A percentile compares a stretch with the other conserved stretches of the same genome.
Evolutionary conservation across 345 rosid genomes (phyloP).

Genomic region (Mangifera indica): DNA sequence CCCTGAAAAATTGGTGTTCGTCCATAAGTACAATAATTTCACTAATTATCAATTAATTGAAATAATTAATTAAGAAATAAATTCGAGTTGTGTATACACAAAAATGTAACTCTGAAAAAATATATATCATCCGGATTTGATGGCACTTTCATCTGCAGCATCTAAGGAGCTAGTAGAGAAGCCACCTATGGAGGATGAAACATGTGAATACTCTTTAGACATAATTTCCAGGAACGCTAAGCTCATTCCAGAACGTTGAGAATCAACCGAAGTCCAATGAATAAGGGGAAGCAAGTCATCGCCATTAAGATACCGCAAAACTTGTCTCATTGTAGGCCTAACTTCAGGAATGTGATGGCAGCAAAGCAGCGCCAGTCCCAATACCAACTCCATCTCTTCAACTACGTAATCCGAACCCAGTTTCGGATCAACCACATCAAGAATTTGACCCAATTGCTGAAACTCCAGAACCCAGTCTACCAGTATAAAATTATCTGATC

Average conservation of each 20-base stretch:
- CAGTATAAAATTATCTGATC: conserved; percentile 26
- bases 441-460: conserved; percentile 27
- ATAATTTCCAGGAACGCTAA: conserved; percentile 21
- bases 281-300: conserved; percentile 46
- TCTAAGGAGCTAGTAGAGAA: conserved; percentile 35
- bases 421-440: conserved; percentile 47
- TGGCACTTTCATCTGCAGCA: conserved; percentile 31
- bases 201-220: conserved; percentile 26
- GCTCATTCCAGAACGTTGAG: conserved; percentile 19
- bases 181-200: conserved; percentile 30
- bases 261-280: conserved; percentile 23
- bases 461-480: conserved; percentile 40
- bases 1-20: too few relatives aligned
- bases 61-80: too few relatives aligned
- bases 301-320: conserved; percentile 46
- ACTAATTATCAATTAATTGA: too few relatives aligned
- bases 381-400: conserved; percentile 46
- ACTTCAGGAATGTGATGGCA: conserved; percentile 38
- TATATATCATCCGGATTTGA: too few relatives aligned
- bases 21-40: too few relatives aligned
- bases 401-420: conserved; percentile 32
- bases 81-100: too few relatives aligned
- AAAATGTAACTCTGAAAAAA: too few relatives aligned
- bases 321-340: conserved; percentile 63
- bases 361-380: conserved; percentile 53